These are phyloP conservation scores for Paramecium sonneborni DNA, from an alignment of 73 alveolate genomes.

Conservation along the genomic window DNA sequence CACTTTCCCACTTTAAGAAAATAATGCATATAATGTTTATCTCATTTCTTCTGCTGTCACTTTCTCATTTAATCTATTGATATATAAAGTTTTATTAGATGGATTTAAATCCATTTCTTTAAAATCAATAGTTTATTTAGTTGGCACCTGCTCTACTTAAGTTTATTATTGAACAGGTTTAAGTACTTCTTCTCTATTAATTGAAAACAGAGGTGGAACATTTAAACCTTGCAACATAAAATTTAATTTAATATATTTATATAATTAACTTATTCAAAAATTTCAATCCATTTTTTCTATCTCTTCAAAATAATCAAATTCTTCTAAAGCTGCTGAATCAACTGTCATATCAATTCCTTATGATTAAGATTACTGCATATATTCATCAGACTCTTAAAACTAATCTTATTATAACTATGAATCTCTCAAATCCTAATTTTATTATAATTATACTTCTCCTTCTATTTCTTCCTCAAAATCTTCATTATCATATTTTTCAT, in stretches of 20 bases:
- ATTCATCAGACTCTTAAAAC: conserved; percentile 67
- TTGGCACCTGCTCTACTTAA: not conserved
- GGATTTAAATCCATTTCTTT: conserved; percentile 45
- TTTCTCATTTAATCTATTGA: conserved; percentile 90
- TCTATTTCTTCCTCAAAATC: conserved; percentile 30
- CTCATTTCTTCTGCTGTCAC: conserved; percentile 85
- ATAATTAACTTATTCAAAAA: not conserved
- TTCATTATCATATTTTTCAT: conserved; percentile 45
- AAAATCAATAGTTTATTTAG: not conserved
- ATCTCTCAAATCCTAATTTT: conserved; percentile 37
- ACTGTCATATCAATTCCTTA: conserved; percentile 64
- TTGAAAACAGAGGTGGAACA: conserved; percentile 28
- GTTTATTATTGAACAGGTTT: not conserved
- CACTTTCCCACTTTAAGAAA: conserved; percentile 88
- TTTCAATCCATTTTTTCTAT: conserved; percentile 53
- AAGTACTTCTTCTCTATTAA: conserved; percentile 32
- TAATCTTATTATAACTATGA: conserved; percentile 34
- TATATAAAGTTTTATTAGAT: conserved; percentile 85
- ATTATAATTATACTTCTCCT: not conserved
- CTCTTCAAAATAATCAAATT: conserved; percentile 65
- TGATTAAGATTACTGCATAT: conserved; percentile 59
- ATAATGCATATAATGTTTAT: conserved; percentile 83
- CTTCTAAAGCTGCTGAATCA: conserved; percentile 65
- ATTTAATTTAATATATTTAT: not conserved
- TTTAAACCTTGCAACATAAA: not conserved